These are phyloP conservation scores for Austroboletus olivaceoglutinosus DNA, from an alignment of 1,284 basidiomycete genomes.

Conservation along the genomic window DNA sequence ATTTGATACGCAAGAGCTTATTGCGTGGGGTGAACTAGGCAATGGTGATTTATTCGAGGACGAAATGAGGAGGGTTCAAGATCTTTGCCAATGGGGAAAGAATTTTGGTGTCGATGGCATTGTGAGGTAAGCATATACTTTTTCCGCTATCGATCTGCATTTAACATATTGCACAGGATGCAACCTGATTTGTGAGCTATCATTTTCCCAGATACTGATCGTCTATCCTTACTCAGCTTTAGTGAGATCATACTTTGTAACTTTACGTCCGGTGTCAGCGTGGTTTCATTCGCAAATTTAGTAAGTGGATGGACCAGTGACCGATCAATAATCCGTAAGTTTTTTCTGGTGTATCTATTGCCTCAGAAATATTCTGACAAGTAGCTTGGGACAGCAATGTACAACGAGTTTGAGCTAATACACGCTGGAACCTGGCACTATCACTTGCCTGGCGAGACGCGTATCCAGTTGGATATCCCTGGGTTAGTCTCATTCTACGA, in stretches of 20 bases:
- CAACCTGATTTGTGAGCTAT: slow-evolving; percentile 47
- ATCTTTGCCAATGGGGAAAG: slow-evolving; percentile 39
- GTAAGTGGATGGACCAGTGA: not conserved
- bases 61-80: slow-evolving; percentile 33
- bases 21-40: slow-evolving; percentile 35
- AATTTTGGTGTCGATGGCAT: slow-evolving; percentile 38
- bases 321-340: not conserved
- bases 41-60: slow-evolving; percentile 8
- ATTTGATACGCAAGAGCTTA: slow-evolving; percentile 44
- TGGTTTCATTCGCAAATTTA: slow-evolving; percentile 35
- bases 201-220: not conserved
- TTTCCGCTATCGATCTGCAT: not conserved
- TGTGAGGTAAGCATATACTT: slow-evolving; percentile 6
- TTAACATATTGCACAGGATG: slow-evolving; percentile 36
- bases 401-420: slow-evolving; percentile 12
- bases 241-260: slow-evolving; percentile 56
- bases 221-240: not conserved
- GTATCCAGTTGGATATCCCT: slow-evolving; percentile 34
- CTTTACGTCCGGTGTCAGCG: slow-evolving; percentile 40
- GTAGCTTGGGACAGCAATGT: not conserved
- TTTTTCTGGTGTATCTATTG: not conserved
- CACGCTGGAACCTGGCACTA: slow-evolving; percentile 37
- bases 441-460: slow-evolving; percentile 36
- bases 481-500: slow-evolving; percentile 38
- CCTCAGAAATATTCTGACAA: not conserved